phyloP scores from a whole-genome alignment of 176 grass and related monocot genomes.

The Carex parvula region DNA sequence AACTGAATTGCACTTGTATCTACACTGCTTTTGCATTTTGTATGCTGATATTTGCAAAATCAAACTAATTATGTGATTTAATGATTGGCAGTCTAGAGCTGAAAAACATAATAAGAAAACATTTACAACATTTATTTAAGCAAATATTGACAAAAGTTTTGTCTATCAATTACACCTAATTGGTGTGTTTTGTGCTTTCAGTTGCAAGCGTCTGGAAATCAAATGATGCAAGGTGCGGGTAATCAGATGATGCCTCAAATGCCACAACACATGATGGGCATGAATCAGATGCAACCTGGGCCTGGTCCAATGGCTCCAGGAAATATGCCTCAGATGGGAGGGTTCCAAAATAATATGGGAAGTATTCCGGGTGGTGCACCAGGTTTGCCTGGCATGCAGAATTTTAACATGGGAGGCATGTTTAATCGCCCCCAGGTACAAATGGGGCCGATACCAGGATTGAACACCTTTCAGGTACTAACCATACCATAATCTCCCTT shows the following conservation, averaged over 20 bases:
- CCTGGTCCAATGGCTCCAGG: constrained; percentile 26
- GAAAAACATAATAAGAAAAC: neutral
- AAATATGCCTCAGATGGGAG: constrained; percentile 68
- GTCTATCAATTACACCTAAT: neutral
- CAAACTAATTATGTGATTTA: neutral
- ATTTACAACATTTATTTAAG: constrained; percentile 3
- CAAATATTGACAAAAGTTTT: neutral
- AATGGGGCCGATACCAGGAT: constrained; percentile 66
- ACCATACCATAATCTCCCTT: neutral
- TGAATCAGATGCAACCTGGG: constrained; percentile 69
- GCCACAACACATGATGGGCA: constrained; percentile 70
- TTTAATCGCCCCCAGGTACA: constrained; percentile 79
- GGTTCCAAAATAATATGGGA: constrained; percentile 66
- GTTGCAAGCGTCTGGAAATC: constrained; percentile 17
- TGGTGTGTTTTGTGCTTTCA: neutral
- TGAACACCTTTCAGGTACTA: constrained; percentile 67
- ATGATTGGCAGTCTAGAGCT: neutral
- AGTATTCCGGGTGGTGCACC: too few relatives aligned
- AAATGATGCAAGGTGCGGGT: constrained; percentile 61
- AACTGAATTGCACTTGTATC: neutral
- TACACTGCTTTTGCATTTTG: neutral
- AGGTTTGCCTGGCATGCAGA: constrained; percentile 76
- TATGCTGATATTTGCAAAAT: constrained; percentile 8
- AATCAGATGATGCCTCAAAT: constrained; percentile 83
- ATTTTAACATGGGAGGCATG: constrained; percentile 67